Evolutionary conservation across 2,329 filamentous ascomycete species (phyloP), one percentile per base, ranked within the genome.

Genomic region (Fusarium udum): DNA sequence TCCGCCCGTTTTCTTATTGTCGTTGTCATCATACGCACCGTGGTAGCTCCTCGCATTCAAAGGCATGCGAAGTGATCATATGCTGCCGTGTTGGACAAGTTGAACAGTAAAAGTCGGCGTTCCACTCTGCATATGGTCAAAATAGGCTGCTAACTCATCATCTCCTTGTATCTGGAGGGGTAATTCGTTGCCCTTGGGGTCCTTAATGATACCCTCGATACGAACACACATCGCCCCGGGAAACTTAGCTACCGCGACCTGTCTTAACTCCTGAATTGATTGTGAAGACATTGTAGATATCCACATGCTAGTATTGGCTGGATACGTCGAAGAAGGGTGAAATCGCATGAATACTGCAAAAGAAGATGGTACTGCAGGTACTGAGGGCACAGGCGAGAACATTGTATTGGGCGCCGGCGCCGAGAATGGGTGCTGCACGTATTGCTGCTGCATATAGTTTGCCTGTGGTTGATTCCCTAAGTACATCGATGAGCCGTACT

Each of bases 271-370:
- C 14, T 85, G 83, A 10, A 95, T 79, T 3, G 90, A 90, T 8
- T 86, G 85, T 3, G 85, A 82, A 15, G 83, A 83, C 53, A 95
- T 81, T 20, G 91, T 91, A 39, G 87, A 89, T 46, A 93, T 87
- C 92, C 92, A 95, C 43, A 92, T 83, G 75, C 84, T 87, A 74
- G 79, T 80, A 66, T 78, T 85, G 67, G 84, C 79, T 11, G 85
- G 82, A 39, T 91, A 84, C 18, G 85, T 86, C 7, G 91, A 93
- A n/a, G 87, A 85, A 1, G 89, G 87, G 73, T 92, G 88, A 10
- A 93, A 85, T n/a, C 91, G 90, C 73, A 95, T 88, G 81, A 91
- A 94, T 18, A 93, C 87, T 6, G 91, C 87, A 46, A 90, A 87
- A 1, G 78, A 73, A 16, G 75, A 58, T 16, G 78, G 60, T 18